A percentile compares a stretch with the other conserved stretches of the same genome.
These are phyloP conservation scores for Paramyrothecium sp. DNA, from an alignment of 2,329 filamentous ascomycete species.

Conservation along the genomic window DNA sequence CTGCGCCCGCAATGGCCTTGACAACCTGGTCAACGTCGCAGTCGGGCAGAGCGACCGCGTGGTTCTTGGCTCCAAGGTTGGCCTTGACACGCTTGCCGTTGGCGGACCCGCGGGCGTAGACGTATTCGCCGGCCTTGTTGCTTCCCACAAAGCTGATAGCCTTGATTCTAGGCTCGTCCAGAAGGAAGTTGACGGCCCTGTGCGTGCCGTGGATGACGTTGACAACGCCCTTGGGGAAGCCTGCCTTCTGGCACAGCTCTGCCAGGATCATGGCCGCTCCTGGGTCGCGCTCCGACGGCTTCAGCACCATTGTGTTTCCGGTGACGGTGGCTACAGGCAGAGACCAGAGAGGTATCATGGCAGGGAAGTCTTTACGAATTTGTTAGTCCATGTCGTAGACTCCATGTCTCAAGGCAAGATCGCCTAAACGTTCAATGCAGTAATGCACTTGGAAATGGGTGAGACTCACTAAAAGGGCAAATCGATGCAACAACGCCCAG, in stretches of 20 bases:
- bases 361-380: slow-evolving; percentile 64
- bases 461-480: slow-evolving; percentile 67
- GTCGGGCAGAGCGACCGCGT: slow-evolving; percentile 74
- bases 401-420: not conserved
- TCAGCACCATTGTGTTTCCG: slow-evolving; percentile 75
- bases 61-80: slow-evolving; percentile 81
- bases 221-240: slow-evolving; percentile 72
- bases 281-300: slow-evolving; percentile 77
- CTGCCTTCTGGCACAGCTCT: slow-evolving; percentile 71
- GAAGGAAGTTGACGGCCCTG: slow-evolving; percentile 74
- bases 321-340: slow-evolving; percentile 76
- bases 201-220: slow-evolving; percentile 76
- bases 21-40: slow-evolving; percentile 79
- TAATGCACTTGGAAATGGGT: too few relatives aligned
- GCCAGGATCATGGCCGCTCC: slow-evolving; percentile 78
- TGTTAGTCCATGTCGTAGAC: not conserved
- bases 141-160: slow-evolving; percentile 77
- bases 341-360: slow-evolving; percentile 82
- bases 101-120: slow-evolving; percentile 68
- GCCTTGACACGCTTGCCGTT: slow-evolving; percentile 82
- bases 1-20: slow-evolving; percentile 76
- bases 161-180: slow-evolving; percentile 76
- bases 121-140: slow-evolving; percentile 82
- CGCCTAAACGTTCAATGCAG: too few relatives aligned
- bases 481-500: slow-evolving; percentile 75